Base-by-base conservation (phyloP, 257 asterid genomes). In the Apocynum venetum region DNA sequence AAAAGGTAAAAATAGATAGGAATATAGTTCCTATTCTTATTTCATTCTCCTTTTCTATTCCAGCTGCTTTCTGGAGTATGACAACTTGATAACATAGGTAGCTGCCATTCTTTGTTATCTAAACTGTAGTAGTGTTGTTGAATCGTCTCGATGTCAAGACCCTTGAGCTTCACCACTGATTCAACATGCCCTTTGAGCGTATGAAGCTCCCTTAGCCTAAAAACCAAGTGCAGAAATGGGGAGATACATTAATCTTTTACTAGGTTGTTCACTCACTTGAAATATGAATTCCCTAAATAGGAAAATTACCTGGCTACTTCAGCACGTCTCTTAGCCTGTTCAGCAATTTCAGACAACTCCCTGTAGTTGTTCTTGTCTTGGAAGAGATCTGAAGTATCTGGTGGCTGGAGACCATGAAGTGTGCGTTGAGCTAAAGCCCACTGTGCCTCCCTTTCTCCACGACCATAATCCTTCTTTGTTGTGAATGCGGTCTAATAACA, bases 391-490 rank as follows among this genome's bases (percentile, higher is more conserved):
- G 90, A 76, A 66, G 84, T 43, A 3, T 80, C 86, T 6, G 90
- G 80, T n/a, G 86, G 79, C n/a, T 81, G 88, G 47, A 88, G 90
- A 35, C 89, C 92, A 1, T 87, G 92, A 19, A 86, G 78, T 8
- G 92, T 86, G 72, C 92, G 90, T 80, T 88, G 90, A 25, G 85
- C 87, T 73, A 83, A 41, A 9, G 90, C 92, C 92, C 90, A 86
- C 59, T 86, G 90, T 3, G 90, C 92, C 77, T 88, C 90, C 77
- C 92, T 88, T 71, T 88, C 90, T 66, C 86, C 92, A 47, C 79
- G 76, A 41, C 92, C 92, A 13, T 86, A 86, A 73, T 86, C 92
- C 84, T 86, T 88, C 85, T 86, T 88, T 47, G 80, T 80, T 6
- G 90, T 88, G 79, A 88, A 85, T 41, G 92, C 92, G 47, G 84